Evolutionary conservation across 768 basidiomycete species (phyloP).

Genomic region (Clitopilus hobsonii): DNA sequence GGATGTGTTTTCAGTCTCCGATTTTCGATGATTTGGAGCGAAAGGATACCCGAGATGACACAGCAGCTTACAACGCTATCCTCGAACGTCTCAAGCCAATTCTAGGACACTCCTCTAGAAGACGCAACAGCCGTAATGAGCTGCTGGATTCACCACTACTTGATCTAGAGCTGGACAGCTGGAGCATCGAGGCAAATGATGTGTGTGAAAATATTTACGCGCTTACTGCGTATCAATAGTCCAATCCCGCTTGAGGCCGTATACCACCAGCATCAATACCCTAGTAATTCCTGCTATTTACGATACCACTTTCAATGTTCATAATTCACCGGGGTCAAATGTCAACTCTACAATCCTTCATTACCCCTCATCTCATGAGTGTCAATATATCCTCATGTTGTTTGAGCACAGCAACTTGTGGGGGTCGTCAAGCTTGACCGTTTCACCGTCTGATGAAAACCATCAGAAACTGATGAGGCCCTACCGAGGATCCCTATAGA

Average conservation of each 20-base stretch:
- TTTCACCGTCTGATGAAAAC: conserved; percentile 8
- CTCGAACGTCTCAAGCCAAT: conserved; percentile 36
- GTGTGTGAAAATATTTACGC: conserved; percentile 20
- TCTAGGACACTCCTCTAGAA: conserved; percentile 25
- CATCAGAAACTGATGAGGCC: conserved; percentile 6
- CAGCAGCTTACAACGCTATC: conserved; percentile 29
- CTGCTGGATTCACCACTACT: conserved; percentile 7
- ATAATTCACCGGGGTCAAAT: too few species aligned
- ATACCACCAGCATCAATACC: too few species aligned
- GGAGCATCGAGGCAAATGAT: conserved; percentile 23
- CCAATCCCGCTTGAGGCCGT: background rate
- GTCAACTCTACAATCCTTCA: too few species aligned
- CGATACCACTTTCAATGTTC: too few species aligned
- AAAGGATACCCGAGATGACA: conserved; percentile 37
- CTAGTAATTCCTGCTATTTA: too few species aligned
- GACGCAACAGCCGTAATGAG: background rate
- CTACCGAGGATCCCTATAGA: conserved; percentile 4
- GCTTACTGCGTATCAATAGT: conserved; percentile 14
- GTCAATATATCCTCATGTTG: background rate
- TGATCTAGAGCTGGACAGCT: conserved; percentile 20
- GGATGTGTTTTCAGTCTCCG: conserved; percentile 26
- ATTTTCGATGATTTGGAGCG: conserved; percentile 41
- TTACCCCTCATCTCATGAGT: too few species aligned
- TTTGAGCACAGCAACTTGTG: background rate
- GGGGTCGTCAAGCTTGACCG: conserved; percentile 1